Evolutionary conservation across 2,329 filamentous ascomycete species (phyloP).

Genomic region (Cladophialophora exuberans): DNA sequence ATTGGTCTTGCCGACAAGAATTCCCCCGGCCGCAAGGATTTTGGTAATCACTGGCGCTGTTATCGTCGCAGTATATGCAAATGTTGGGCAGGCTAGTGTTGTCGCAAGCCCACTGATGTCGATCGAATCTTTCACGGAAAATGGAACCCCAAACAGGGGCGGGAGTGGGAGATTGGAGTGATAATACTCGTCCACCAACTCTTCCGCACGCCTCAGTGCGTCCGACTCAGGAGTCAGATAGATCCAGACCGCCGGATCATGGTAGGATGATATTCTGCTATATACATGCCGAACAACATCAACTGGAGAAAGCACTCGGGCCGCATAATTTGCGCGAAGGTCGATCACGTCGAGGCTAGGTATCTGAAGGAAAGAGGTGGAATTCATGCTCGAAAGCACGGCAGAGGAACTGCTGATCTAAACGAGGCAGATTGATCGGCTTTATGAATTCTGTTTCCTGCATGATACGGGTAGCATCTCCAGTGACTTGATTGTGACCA

Average conservation of each 20-base stretch:
- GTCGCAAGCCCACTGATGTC: constrained; percentile 49
- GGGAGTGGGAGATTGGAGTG: constrained; percentile 41
- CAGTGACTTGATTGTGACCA: no score
- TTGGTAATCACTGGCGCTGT: constrained; percentile 53
- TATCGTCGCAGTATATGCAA: constrained; percentile 49
- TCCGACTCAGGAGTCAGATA: constrained; percentile 45
- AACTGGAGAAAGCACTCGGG: neutral
- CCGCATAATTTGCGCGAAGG: constrained; percentile 2
- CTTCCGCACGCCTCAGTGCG: constrained; percentile 45
- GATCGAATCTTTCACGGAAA: constrained; percentile 54
- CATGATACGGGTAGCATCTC: no score
- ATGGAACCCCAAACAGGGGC: constrained; percentile 54
- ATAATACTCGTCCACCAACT: constrained; percentile 43
- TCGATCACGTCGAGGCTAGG: constrained; percentile 1
- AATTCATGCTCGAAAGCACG: neutral
- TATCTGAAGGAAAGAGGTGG: neutral
- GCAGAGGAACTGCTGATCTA: neutral
- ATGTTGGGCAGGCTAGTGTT: constrained; percentile 51
- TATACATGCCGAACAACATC: constrained; percentile 40
- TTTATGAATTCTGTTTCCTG: neutral
- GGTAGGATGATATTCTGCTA: constrained; percentile 53
- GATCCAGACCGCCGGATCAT: constrained; percentile 57
- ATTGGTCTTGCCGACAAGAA: constrained; percentile 62
- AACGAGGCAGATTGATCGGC: neutral
- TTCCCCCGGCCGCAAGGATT: constrained; percentile 54